Conservation (phyloP, 139 green algal species). For the Coccomyxa sp. region DNA sequence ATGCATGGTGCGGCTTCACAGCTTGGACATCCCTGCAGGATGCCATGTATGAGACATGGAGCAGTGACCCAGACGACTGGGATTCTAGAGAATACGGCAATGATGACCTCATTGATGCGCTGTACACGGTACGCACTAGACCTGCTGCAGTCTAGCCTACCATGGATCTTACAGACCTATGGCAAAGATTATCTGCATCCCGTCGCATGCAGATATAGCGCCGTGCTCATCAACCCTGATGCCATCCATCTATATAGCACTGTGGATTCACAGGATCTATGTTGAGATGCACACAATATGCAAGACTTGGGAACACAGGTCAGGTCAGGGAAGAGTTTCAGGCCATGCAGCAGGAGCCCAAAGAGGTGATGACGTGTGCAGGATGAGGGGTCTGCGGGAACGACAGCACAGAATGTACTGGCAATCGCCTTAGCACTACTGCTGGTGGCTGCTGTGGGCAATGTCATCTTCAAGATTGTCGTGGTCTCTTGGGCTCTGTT, state of each 20-base stretch:
- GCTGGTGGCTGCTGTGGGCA: conserved; percentile 5
- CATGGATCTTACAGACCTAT: too few relatives aligned
- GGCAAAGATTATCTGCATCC: too few relatives aligned
- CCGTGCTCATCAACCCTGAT: too few relatives aligned
- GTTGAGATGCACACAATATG: too few relatives aligned
- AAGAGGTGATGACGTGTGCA: not conserved
- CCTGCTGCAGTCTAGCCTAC: not conserved
- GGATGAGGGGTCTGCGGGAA: conserved; percentile 11
- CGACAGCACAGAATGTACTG: conserved; percentile 14
- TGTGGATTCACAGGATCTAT: too few relatives aligned
- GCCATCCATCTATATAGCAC: too few relatives aligned
- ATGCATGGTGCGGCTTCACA: not conserved
- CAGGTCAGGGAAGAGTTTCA: not conserved
- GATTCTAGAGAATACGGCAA: not conserved
- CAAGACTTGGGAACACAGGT: not conserved
- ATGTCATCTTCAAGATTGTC: conserved; percentile 13
- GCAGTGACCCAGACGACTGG: not conserved
- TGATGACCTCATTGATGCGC: conserved; percentile 1
- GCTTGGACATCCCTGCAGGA: not conserved
- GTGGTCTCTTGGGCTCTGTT: conserved; percentile 10
- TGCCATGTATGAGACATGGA: not conserved
- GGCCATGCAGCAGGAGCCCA: not conserved
- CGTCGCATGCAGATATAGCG: too few relatives aligned
- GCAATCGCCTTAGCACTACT: conserved; percentile 15
- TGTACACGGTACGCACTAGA: not conserved